Evolutionary conservation across 768 basidiomycete species (phyloP).

Genomic region (Suillus fuscotomentosus): DNA sequence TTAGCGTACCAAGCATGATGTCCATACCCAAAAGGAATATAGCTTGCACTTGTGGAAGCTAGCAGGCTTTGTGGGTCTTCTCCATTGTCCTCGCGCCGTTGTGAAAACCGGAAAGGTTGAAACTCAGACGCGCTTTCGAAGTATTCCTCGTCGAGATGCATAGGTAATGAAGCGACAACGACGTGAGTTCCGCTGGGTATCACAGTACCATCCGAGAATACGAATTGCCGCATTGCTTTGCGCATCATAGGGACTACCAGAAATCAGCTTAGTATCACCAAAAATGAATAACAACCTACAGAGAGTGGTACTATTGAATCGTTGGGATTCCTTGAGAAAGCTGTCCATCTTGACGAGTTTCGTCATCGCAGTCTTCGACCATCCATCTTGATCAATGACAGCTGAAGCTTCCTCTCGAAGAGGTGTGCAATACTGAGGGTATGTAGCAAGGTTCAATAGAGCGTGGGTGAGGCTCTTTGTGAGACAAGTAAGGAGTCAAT

Average conservation of each 20-base stretch:
- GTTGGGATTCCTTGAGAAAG: conserved; percentile 42
- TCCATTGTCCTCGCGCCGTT: conserved; percentile 20
- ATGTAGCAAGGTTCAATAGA: conserved; percentile 38
- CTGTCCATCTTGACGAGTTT: conserved; percentile 40
- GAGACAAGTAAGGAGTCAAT: conserved; percentile 8
- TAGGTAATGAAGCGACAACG: conserved; percentile 27
- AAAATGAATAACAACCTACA: conserved; percentile 22
- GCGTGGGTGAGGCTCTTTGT: conserved; percentile 35
- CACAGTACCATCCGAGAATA: conserved; percentile 34
- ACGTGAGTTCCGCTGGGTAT: conserved; percentile 40
- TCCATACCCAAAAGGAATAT: conserved; percentile 36
- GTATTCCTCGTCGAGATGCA: conserved; percentile 38
- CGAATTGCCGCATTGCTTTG: conserved; percentile 33
- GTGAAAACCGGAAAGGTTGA: conserved; percentile 40
- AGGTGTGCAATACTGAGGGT: conserved; percentile 37
- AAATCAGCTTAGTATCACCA: conserved; percentile 7
- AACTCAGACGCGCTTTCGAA: conserved; percentile 45
- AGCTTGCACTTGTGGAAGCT: conserved; percentile 29
- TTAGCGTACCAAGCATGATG: conserved; percentile 33
- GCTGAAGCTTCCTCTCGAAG: conserved; percentile 40
- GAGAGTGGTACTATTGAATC: conserved; percentile 32
- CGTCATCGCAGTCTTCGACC: conserved; percentile 31
- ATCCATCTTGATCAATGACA: conserved; percentile 30
- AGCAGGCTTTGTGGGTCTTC: conserved; percentile 27
- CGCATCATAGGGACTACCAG: conserved; percentile 29